Base-by-base conservation (phyloP, 1,284 basidiomycete species). In the Phylloporus sp. region DNA sequence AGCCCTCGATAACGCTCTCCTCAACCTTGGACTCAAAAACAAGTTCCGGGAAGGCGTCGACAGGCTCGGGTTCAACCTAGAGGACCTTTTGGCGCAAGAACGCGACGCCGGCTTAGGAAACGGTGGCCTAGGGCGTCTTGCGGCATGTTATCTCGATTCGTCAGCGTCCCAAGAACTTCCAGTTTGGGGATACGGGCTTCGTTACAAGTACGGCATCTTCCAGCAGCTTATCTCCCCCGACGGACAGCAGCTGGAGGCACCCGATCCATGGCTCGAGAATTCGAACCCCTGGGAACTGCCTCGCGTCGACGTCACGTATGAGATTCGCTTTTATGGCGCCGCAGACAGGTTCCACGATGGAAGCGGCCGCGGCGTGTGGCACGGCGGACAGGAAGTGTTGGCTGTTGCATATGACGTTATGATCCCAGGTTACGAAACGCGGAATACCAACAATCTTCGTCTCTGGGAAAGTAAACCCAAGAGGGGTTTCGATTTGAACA, bases 161-260 rank as follows among this genome's bases (percentile, higher is more conserved):
- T 86, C 85, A 56, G 91, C 95, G 3, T 92, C 91, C 17, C 89
- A 94, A 72, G 91, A 93, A 70, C 81, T 92, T 5, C 90, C 90
- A 2, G 86, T 95, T 40, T 96, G 94, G 93, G 95, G 94, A 50
- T 96, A 96, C 71, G 94, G 94, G 60, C 79, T 96, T 61, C 82
- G 93, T 59, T 94, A 95, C 84, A 90, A 93, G 74, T 96, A 95
- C 70, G 94, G 94, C 70, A 96, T 98, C 78, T 98, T 98, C 86
- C 92, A 95, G 78, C 96, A 98, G 80, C 85, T 95, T 61, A 94
- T 94, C 73, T 86, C 87, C 17, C 87, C 93, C 15, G 90, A 93
- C 62, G 94, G 94, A 26, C 86, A 90, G 53, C 93, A 95, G 76
- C 88, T 96, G 10, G 94, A 96, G 81, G 94, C 93, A 6, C 94